Evolutionary conservation across 2,329 filamentous ascomycete genomes (phyloP).

Genomic region (Trichoderma breve): DNA sequence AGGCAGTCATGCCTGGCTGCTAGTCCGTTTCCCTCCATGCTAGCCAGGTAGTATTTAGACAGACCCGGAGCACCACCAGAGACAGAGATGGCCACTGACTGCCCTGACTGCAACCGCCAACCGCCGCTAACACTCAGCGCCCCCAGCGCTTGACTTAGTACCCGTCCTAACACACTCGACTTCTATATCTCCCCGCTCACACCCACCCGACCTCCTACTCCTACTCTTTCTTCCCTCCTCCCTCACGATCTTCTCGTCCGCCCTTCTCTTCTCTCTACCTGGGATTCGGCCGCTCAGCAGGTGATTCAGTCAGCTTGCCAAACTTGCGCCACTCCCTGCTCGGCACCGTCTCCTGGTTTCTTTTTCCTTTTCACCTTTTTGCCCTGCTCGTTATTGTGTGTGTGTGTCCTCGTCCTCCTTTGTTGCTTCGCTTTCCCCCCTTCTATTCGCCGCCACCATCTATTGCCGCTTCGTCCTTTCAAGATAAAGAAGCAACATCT

Average conservation of each 20-base stretch:
- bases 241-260: conserved; percentile 59
- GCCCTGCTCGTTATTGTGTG: not conserved
- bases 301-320: conserved; percentile 43
- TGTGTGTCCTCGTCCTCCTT: conserved; percentile 1
- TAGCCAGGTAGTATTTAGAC: not conserved
- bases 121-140: conserved; percentile 19
- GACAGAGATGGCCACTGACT: not conserved
- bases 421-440: conserved; percentile 13
- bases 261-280: conserved; percentile 52
- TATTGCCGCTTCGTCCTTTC: not conserved
- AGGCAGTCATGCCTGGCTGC: conserved; percentile 18
- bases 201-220: conserved; percentile 38
- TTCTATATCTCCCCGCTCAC: conserved; percentile 48
- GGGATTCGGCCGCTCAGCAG: conserved; percentile 59
- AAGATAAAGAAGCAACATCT: conserved; percentile 1
- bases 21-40: not conserved
- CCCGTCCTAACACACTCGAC: conserved; percentile 13
- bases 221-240: conserved; percentile 35
- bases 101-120: conserved; percentile 14
- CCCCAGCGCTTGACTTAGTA: conserved; percentile 17
- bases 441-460: not conserved
- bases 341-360: conserved; percentile 51
- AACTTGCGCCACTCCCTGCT: conserved; percentile 37
- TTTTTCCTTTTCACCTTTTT: conserved; percentile 43
- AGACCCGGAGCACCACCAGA: not conserved